phyloP scores from a whole-genome alignment of 2,329 filamentous ascomycete genomes.

The Monilinia fructigena region DNA sequence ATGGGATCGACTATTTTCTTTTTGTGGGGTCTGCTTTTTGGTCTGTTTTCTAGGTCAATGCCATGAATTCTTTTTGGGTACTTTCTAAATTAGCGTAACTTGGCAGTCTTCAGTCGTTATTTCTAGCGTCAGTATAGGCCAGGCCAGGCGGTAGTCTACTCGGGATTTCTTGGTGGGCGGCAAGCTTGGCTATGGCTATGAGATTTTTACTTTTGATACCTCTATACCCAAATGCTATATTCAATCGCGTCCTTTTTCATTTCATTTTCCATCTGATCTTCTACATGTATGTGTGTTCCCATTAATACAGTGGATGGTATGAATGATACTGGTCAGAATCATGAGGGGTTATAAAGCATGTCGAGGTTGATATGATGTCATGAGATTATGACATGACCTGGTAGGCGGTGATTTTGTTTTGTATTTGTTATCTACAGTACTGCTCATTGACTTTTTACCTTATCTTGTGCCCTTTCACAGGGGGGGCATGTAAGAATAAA shows the following conservation, averaged over 20 bases:
- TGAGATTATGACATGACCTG: not conserved
- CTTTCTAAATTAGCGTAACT: not conserved
- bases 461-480: too few species aligned
- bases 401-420: not conserved
- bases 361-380: not conserved
- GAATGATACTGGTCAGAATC: not conserved
- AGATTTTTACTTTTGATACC: constrained; percentile 15
- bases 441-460: too few species aligned
- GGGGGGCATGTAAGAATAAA: not conserved
- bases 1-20: not conserved
- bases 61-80: not conserved
- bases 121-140: constrained; percentile 4
- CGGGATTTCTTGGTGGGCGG: constrained; percentile 8
- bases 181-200: constrained; percentile 16
- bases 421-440: too few species aligned
- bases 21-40: not conserved
- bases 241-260: not conserved
- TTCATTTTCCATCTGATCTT: not conserved
- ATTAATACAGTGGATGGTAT: not conserved
- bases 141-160: not conserved
- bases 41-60: not conserved
- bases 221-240: constrained; percentile 15
- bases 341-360: not conserved
- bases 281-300: constrained; percentile 4
- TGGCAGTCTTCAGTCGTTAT: not conserved